Conservation (phyloP, 352 stramenopile genomes). For the Hyaloperonospora arabidopsidis region DNA sequence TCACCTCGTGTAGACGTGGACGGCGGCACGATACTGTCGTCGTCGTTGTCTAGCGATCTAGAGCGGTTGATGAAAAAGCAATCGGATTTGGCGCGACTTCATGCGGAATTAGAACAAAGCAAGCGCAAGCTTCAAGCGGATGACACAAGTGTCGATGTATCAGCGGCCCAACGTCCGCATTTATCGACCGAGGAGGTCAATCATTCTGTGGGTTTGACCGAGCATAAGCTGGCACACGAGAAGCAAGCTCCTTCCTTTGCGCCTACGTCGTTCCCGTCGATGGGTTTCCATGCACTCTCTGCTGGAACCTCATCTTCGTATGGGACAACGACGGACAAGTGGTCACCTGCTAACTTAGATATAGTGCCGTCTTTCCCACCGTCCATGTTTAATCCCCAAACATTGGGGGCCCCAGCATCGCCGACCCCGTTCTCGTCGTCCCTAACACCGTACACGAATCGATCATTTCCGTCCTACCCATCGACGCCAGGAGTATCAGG, state of each 20-base stretch:
- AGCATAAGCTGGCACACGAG: slow-evolving; percentile 20
- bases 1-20: slow-evolving; percentile 2
- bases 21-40: slow-evolving; percentile 4
- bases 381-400: slow-evolving; percentile 15
- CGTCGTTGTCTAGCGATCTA: slow-evolving; percentile 37
- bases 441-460: slow-evolving; percentile 23
- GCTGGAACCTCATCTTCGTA: slow-evolving; percentile 9
- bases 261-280: slow-evolving; percentile 20
- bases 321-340: slow-evolving; percentile 11
- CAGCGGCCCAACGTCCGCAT: neutral
- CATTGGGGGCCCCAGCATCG: slow-evolving; percentile 12
- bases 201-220: slow-evolving; percentile 10
- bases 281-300: slow-evolving; percentile 6
- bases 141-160: slow-evolving; percentile 9
- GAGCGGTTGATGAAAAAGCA: slow-evolving; percentile 65
- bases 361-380: slow-evolving; percentile 27
- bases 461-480: slow-evolving; percentile 14
- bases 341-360: slow-evolving; percentile 28
- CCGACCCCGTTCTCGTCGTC: slow-evolving; percentile 23
- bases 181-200: slow-evolving; percentile 7
- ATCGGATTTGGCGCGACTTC: slow-evolving; percentile 50
- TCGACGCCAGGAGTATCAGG: slow-evolving; percentile 5
- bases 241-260: slow-evolving; percentile 17
- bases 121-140: slow-evolving; percentile 50
- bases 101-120: slow-evolving; percentile 57